Base-by-base conservation (phyloP, 2,329 filamentous ascomycete species). In the Plectosphaerella plurivora region DNA sequence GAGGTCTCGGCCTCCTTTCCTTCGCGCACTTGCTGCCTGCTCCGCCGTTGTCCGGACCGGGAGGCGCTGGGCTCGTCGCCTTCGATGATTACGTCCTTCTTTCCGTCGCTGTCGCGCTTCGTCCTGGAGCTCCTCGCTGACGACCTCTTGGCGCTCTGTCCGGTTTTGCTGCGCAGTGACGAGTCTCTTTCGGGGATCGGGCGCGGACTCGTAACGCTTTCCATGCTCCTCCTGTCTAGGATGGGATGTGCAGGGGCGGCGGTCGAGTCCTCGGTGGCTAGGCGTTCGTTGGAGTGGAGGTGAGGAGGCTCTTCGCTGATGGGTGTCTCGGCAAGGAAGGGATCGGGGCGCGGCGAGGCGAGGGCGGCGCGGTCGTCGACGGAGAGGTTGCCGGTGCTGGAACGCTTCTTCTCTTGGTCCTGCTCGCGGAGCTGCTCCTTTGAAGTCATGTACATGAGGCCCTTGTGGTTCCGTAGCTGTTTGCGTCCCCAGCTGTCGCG, bases 371-470 rank as follows among this genome's bases (percentile, higher is more conserved):
- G 36, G 66, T 74, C 57, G 68, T 78, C 8, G 65, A 63, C 54
- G 67, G 72, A 45, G 69, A 68, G 47, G 69, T 71, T 22, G 47
- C 72, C 71, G 55, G 71, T 59, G 58, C 70, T 77, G n/a, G 70
- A 61, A 41, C 83, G 76, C 61, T 81, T 86, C 59, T 79, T 79
- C 57, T 88, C 84, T 4, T 70, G 70, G 56, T 88, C 84, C 57
- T 77, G 83, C 49, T 84, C 82, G 45, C 80, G 77, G 45, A 89
- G 69, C 28, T 78, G 76, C 65, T 90, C 87, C 63, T 81, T 86
- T 45, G 87, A 89, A 69, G 79, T 84, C 84, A 87, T 89, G 62
- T 89, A 88, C 79, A 86, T 84, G 61, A 89, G 69, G 3, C 84
- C 80, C 63, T 79, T 82, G 55, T 79, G 68, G 52, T 71, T 72